A percentile compares a stretch with the other conserved stretches of the same genome.
These are phyloP conservation scores for Neurospora terricola DNA, from an alignment of 495 filamentous ascomycete genomes.

Conservation along the genomic window DNA sequence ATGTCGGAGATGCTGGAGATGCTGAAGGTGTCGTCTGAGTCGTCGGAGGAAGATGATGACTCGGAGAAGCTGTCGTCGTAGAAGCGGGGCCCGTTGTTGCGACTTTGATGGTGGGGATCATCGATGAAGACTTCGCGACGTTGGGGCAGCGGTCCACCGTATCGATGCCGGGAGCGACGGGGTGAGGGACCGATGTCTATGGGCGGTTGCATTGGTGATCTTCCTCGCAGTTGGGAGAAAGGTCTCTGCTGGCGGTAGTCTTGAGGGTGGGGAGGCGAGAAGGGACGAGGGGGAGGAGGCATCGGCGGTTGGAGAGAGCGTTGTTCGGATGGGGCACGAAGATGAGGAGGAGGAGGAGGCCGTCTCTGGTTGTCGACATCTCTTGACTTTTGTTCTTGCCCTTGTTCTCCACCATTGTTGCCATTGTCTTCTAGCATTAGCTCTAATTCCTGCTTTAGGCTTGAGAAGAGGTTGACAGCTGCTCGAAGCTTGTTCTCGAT, in stretches of 20 bases:
- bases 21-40: slow-evolving; percentile 19
- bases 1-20: slow-evolving; percentile 27
- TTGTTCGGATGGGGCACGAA: not conserved
- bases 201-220: not conserved
- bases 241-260: not conserved
- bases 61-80: not conserved
- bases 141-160: not conserved
- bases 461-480: slow-evolving; percentile 7
- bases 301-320: not conserved
- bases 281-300: not conserved
- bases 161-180: not conserved
- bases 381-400: not conserved
- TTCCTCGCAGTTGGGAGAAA: not conserved
- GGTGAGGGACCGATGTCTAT: not conserved
- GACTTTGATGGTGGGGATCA: not conserved
- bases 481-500: slow-evolving; percentile 8
- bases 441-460: slow-evolving; percentile 15
- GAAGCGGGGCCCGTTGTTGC: not conserved
- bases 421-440: slow-evolving; percentile 2
- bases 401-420: not conserved
- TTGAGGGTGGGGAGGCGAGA: not conserved
- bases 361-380: not conserved
- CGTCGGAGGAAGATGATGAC: not conserved
- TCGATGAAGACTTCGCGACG: not conserved
- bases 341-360: not conserved